Conservation (phyloP, 2,329 filamentous ascomycete genomes). For the Alternaria rosae region DNA sequence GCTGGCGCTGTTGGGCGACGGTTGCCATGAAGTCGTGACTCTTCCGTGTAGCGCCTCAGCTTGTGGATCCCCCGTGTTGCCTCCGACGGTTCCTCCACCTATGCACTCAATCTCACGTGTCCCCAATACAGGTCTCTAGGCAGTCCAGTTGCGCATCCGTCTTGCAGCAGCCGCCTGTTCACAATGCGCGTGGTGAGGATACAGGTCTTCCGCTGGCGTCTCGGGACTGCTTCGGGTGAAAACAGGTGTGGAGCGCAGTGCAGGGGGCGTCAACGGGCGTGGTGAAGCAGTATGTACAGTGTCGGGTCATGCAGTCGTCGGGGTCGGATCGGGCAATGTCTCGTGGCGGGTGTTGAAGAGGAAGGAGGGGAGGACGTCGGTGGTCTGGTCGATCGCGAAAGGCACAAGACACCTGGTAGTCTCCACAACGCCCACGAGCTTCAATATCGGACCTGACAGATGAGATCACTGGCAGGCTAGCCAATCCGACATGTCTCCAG, state of each 20-base stretch:
- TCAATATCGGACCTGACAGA: conserved; percentile 10
- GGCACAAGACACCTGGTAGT: conserved; percentile 17
- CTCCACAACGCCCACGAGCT: conserved; percentile 20
- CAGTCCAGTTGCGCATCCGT: conserved; percentile 25
- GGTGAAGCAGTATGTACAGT: conserved; percentile 6
- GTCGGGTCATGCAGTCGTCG: conserved; percentile 10
- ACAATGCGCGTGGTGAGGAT: conserved; percentile 24
- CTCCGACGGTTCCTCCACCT: conserved; percentile 13
- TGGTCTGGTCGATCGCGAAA: conserved; percentile 20
- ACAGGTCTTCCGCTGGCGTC: conserved; percentile 36
- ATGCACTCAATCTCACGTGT: conserved; percentile 7
- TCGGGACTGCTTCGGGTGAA: conserved; percentile 29
- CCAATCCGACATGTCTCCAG: conserved; percentile 8
- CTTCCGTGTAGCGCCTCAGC: conserved; percentile 18
- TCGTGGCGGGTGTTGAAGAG: conserved; percentile 18
- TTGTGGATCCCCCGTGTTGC: conserved; percentile 25
- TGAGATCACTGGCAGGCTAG: conserved; percentile 5
- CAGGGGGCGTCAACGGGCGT: conserved; percentile 13
- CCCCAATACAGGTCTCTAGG: conserved; percentile 11
- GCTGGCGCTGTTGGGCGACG: conserved; percentile 46
- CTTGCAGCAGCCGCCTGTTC: conserved; percentile 17
- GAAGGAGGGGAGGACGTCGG: conserved; percentile 25
- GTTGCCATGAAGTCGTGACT: conserved; percentile 44
- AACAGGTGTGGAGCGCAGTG: conserved; percentile 8
- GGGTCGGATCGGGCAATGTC: conserved; percentile 15